Percentiles rank a stretch among this genome's conserved stretches.
Conservation (phyloP, 306 rosid genomes). For the Ormosia emarginata region DNA sequence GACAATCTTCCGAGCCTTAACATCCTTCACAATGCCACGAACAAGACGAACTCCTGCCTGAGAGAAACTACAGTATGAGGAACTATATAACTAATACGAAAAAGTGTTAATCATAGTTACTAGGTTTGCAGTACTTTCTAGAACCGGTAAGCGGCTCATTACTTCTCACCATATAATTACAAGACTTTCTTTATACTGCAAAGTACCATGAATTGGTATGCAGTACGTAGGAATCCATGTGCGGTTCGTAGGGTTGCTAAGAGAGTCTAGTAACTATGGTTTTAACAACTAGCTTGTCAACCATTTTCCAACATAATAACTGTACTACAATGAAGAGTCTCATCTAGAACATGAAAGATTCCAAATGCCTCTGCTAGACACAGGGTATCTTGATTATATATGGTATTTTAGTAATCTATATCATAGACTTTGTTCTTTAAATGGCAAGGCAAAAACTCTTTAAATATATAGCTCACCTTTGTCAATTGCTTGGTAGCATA, state of each 20-base stretch:
- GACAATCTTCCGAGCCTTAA: constrained; percentile 58
- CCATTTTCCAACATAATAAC: neutral
- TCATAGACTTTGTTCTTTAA: neutral
- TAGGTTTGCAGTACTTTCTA: too few relatives aligned
- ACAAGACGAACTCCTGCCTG: constrained; percentile 99
- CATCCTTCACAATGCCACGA: constrained; percentile 88
- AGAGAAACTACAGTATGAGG: constrained; percentile 27
- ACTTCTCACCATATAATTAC: too few relatives aligned
- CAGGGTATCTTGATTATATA: neutral
- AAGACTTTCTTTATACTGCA: too few relatives aligned
- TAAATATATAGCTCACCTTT: constrained; percentile 51
- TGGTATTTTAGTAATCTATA: neutral
- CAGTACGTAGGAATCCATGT: too few relatives aligned
- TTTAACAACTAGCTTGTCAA: neutral
- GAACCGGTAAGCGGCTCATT: too few relatives aligned
- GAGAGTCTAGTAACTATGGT: neutral
- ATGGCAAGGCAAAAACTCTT: neutral
- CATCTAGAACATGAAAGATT: neutral
- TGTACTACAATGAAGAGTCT: neutral
- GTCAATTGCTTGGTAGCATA: constrained; percentile 86
- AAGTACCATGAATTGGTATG: too few relatives aligned
- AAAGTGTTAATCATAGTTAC: neutral
- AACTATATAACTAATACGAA: constrained; percentile 3
- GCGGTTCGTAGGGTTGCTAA: too few relatives aligned
- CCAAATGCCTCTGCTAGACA: neutral